A percentile compares a stretch with the other conserved stretches of the same genome.
Evolutionary conservation across 1,139 yeast genomes (phyloP).

Genomic region (Hanseniaspora gamundiae): DNA sequence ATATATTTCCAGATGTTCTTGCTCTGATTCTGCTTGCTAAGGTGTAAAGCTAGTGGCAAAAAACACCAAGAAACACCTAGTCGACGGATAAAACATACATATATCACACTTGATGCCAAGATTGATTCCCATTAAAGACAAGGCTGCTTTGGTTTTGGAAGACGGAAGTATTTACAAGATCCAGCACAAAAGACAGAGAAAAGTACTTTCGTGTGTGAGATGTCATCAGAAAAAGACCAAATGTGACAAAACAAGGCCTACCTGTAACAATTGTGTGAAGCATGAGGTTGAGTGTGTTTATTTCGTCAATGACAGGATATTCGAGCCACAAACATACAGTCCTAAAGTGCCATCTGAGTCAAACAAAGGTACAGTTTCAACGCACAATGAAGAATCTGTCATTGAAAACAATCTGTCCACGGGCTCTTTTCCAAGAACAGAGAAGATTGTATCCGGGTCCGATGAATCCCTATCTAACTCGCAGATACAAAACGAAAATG

Average conservation of each 20-base stretch:
- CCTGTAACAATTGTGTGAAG: conserved; percentile 37
- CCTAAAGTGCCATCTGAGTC: too few relatives aligned
- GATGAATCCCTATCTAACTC: too few relatives aligned
- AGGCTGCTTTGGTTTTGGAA: conserved; percentile 28
- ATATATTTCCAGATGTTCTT: too few relatives aligned
- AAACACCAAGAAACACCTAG: too few relatives aligned
- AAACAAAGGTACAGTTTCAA: not conserved
- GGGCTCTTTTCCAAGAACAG: too few relatives aligned
- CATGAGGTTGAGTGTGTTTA: conserved; percentile 34
- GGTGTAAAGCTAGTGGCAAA: too few relatives aligned
- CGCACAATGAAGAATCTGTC: not conserved
- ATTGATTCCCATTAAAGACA: conserved; percentile 23
- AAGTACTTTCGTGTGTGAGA: conserved; percentile 44
- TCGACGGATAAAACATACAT: not conserved
- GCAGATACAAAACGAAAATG: too few relatives aligned
- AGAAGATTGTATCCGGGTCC: too few relatives aligned
- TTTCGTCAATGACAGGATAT: conserved; percentile 42
- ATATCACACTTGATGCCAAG: conserved; percentile 6
- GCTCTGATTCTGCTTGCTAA: too few relatives aligned
- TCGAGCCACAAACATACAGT: conserved; percentile 25
- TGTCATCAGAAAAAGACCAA: conserved; percentile 53
- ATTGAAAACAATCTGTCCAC: too few relatives aligned
- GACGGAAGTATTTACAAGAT: conserved; percentile 41
- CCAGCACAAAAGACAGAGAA: conserved; percentile 47
- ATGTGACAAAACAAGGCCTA: conserved; percentile 36